Evolutionary conservation across 257 asterid species (phyloP), one percentile per base, ranked within the genome.

Genomic region (Nicotiana knightiana): DNA sequence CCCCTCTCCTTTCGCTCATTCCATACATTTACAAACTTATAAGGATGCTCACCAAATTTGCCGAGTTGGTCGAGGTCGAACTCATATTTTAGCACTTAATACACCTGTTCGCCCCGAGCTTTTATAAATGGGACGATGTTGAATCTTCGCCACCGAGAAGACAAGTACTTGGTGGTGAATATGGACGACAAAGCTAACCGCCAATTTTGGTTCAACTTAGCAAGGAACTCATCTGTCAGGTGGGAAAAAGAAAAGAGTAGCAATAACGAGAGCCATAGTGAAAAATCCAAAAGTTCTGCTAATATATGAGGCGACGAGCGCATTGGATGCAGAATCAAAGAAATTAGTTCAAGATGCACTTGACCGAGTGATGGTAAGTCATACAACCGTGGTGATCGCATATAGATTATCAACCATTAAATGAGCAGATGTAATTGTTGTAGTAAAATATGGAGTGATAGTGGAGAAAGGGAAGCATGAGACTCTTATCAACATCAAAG

Each of bases 181-280:
- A 28, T 28, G 32, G 32, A 28, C 1, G 32, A 28, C 32, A 28
- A 28, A 28, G 32, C 32, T 28, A 28, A 28, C 32, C 32, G 32
- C 32, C 32, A 28, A 28, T 28, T 28, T 28, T 28, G 32, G 32
- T 28, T 28, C 32, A 28, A 28, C 32, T 28, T 28, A 21, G 24
- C 24, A 21, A 58, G 98, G 98, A 16, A 85, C 88, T 4, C 97
- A 93, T 26, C 83, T 95, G 46, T 95, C 98, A 0, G 97, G 98
- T 0, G 99, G 99, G 6, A 98, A 95, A 58, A 93, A 95, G 86
- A 98, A 95, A 70, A 94, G 99, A 2, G 91, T 95, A 0, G 98
- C 99, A 63, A 95, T 95, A 5, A 98, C 99, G 0, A 88, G 99
- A 4, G 99, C 97, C 76, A 90, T 93, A 10, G 77, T 93, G 1